These are phyloP conservation scores for Talinum fruticosum DNA, from an alignment of 148 eudicot genomes.

Conservation along the genomic window DNA sequence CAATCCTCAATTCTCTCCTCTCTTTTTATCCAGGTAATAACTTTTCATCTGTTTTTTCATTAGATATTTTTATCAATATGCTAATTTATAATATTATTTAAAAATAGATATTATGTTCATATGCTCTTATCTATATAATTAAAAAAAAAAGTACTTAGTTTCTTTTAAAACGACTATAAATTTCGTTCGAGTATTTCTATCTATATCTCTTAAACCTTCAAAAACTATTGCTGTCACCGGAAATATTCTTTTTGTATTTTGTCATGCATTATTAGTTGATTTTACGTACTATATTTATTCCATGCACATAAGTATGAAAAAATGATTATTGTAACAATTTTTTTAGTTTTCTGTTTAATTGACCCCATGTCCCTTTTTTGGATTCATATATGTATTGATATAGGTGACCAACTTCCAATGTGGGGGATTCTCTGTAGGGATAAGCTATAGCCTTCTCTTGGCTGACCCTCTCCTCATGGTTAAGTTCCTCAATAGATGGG, in stretches of 20 bases:
- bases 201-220: too few relatives aligned
- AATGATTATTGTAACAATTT: neutral
- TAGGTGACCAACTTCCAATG: slow-evolving; percentile 55
- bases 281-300: too few relatives aligned
- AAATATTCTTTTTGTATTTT: too few relatives aligned
- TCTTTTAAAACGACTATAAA: too few relatives aligned
- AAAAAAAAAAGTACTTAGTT: too few relatives aligned
- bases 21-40: slow-evolving; percentile 36
- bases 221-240: too few relatives aligned
- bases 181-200: too few relatives aligned
- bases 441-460: slow-evolving; percentile 49
- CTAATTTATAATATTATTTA: too few relatives aligned
- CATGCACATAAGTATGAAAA: neutral
- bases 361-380: neutral
- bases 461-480: slow-evolving; percentile 39
- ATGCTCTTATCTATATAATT: too few relatives aligned
- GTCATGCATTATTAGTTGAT: too few relatives aligned
- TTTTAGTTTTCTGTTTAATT: neutral
- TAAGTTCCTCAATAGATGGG: slow-evolving; percentile 42
- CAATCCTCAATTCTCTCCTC: slow-evolving; percentile 40
- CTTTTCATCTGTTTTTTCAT: neutral
- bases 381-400: neutral
- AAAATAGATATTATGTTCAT: too few relatives aligned
- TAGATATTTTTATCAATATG: too few relatives aligned
- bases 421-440: slow-evolving; percentile 53